Base-by-base conservation (phyloP, 352 stramenopile species). In the Plasmopara viticola region DNA sequence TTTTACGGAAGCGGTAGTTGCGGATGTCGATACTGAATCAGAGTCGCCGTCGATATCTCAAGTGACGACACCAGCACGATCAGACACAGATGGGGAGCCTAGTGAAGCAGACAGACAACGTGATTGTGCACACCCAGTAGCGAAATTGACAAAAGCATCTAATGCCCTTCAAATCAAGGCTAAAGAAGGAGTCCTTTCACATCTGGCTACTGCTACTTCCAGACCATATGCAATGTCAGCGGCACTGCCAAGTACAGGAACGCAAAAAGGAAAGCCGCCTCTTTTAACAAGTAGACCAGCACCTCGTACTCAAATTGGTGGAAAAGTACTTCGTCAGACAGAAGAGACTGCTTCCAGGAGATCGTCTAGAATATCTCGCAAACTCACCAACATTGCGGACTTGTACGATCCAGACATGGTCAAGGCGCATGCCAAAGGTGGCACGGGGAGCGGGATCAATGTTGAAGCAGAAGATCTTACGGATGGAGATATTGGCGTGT, bases 351-450 rank as follows among this genome's bases (percentile, higher is more conserved):
- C 51, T 41, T 68, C 64, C 5, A 75, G 78, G 51, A 61, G 81
- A 48, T 87, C 81, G 6, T 74, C 78, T 17, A 58, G 81, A 37
- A 78, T 91, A 13, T 72, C 81, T 34, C 81, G 77, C 15, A 91
- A 89, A 47, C 86, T 82, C 48, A 79, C 75, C 5, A 90, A 90
- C 30, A 90, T 90, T 44, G 80, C 62, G 0, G 80, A 88, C 53
- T 72, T 88, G 67, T 90, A 90, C 53, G 75, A 90, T 49, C 77
- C 80, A 1, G 78, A 88, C 9, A 62, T 84, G 15, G 59, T 62
- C 53, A 78, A 66, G 67, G 35, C 49, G 30, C 46, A 57, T 49
- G 55, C 45, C 46, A 46, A 30, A 53, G 53, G 55, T 44, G 58
- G 61, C 10, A 46, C 30, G 10, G 52, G 48, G 13, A 51, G 60